A percentile compares a stretch with the other conserved stretches of the same genome.
Evolutionary conservation across 805 yeast genomes (phyloP).

Genomic region (Suhomyces kilbournensis): DNA sequence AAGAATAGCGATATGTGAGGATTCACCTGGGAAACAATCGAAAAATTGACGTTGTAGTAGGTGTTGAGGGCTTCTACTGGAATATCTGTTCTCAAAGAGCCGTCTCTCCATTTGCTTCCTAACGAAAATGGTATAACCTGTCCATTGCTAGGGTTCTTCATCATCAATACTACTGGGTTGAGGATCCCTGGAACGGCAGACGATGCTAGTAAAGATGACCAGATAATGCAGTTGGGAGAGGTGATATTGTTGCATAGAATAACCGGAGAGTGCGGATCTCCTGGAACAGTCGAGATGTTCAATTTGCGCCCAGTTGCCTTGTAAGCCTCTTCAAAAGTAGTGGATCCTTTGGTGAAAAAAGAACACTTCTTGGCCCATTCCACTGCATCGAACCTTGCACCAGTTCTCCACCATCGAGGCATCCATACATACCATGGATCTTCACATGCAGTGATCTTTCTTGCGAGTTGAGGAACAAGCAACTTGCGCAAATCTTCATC

Average conservation of each 20-base stretch:
- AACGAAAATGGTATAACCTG: conserved; percentile 63
- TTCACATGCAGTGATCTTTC: conserved; percentile 65
- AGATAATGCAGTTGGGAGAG: conserved; percentile 76
- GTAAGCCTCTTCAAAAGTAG: conserved; percentile 69
- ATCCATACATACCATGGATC: conserved; percentile 60
- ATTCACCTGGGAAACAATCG: conserved; percentile 78
- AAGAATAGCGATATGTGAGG: conserved; percentile 77
- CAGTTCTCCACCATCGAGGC: conserved; percentile 66
- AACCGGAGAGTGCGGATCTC: conserved; percentile 79
- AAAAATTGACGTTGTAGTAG: conserved; percentile 71
- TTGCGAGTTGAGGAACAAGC: conserved; percentile 59
- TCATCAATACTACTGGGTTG: conserved; percentile 78
- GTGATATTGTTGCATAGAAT: conserved; percentile 74
- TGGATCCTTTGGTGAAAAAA: conserved; percentile 72
- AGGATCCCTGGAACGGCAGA: conserved; percentile 82
- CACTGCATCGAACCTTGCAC: conserved; percentile 73
- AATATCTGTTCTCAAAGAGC: conserved; percentile 73
- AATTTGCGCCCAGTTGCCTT: conserved; percentile 66
- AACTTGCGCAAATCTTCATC: conserved; percentile 59
- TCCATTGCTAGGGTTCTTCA: conserved; percentile 43
- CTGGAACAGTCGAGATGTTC: conserved; percentile 76
- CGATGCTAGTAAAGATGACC: conserved; percentile 74
- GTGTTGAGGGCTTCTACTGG: conserved; percentile 73
- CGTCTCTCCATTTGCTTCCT: conserved; percentile 78
- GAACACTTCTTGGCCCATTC: conserved; percentile 68